Evolutionary conservation across 306 rosid genomes (phyloP), one percentile per base, ranked within the genome.

Genomic region (Gleditsia sinensis): DNA sequence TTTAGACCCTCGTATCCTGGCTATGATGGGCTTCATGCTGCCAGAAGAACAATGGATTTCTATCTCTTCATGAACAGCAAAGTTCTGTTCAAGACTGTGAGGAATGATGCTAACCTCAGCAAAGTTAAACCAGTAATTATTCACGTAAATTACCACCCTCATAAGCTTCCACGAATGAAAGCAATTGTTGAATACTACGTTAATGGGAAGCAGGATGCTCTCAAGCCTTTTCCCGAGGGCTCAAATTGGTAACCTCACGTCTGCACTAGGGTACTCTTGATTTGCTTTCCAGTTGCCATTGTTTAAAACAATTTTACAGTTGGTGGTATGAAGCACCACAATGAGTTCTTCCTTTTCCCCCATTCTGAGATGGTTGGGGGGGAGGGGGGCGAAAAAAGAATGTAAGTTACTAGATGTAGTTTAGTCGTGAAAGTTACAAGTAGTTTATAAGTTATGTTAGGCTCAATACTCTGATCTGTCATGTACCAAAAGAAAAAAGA

Each of bases 21-120:
- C 28, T 33, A 60, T 17, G 21, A 33, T 60, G 67, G 67, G 45
- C 67, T 60, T 60, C 27, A 60, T 60, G 45, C 23, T 13, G 67
- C 67, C 27, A 59, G 27, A 59, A 60, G 67, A 60, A 60, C 46
- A 8, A 60, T 33, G 67, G n/a, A 60, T 33, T 11, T 59, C 8
- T 59, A 32, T 33, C 16, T 59, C 0, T 59, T 59, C 16, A 60
- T 60, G 67, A 60, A 60, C 67, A 60, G 45, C 27, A 60, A 60
- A 46, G 67, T 34, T 33, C 46, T 60, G 16, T 60, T 60, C 45
- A 60, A 60, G 67, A 60, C 46, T 60, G 67, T 60, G 45, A 60
- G 67, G 28, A 17, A 60, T 60, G 67, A 17, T 17, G 46, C 0
- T 17, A 33, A 60, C 2, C 45, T 60, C 67, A 60, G 67, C 7